Percentiles rank a stretch among this genome's conserved stretches.
phyloP scores from a whole-genome alignment of 164 flowering plant genomes.

The Vitis vinifera region DNA sequence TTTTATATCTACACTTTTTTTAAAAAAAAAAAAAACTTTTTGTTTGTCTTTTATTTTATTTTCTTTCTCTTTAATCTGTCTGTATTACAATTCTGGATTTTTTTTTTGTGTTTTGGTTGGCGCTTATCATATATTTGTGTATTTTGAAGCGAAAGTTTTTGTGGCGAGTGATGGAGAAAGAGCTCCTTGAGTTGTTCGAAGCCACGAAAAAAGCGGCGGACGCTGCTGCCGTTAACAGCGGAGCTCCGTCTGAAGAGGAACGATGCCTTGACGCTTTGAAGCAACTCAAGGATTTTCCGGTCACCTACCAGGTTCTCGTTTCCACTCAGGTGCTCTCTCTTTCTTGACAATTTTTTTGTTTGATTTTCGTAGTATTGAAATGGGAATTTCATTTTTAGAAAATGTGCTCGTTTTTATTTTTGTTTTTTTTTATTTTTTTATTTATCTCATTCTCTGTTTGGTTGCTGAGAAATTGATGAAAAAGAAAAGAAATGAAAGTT shows the following conservation, averaged over 20 bases:
- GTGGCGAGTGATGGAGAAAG: slow-evolving; percentile 59
- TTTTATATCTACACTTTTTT: too few species aligned
- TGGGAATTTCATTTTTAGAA: too few species aligned
- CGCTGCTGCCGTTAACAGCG: slow-evolving; percentile 44
- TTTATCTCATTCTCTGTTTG: too few species aligned
- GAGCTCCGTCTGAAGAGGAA: slow-evolving; percentile 47
- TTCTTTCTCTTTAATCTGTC: too few species aligned
- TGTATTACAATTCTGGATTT: too few species aligned
- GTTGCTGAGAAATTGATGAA: too few species aligned
- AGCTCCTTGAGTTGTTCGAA: slow-evolving; percentile 73
- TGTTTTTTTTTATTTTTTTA: too few species aligned
- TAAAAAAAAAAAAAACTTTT: too few species aligned
- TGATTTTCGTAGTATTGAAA: background rate
- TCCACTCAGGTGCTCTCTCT: slow-evolving; percentile 62
- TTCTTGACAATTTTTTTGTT: background rate
- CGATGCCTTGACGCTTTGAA: slow-evolving; percentile 71
- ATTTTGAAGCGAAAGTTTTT: background rate
- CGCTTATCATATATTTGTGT: background rate
- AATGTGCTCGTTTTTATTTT: too few species aligned
- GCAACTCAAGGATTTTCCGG: slow-evolving; percentile 62
- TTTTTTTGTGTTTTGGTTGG: too few species aligned
- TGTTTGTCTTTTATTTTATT: too few species aligned
- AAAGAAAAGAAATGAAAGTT: too few species aligned
- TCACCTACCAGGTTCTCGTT: slow-evolving; percentile 65
- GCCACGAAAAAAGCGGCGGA: slow-evolving; percentile 84